Evolutionary conservation across 306 rosid genomes (phyloP), one percentile per base, ranked within the genome.

Genomic region (Dryas drummondii): DNA sequence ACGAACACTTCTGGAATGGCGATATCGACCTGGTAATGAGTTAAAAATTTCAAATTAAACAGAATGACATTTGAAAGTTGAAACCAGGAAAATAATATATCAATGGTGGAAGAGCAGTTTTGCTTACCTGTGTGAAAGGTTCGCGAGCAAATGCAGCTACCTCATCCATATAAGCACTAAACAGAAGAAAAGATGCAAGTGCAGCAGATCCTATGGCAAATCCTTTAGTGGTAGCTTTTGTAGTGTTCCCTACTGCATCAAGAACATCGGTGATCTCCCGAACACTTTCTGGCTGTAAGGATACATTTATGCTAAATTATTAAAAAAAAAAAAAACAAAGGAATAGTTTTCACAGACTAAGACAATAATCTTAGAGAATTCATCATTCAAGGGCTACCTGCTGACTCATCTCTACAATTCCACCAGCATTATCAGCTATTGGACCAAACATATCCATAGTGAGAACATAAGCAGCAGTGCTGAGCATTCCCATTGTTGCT

Each of bases 361-460:
- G 26, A 66, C 51, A 10, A 19, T 71, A 72, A 37, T 27, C 67
- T 60, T 45, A 68, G 9, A 75, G 58, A 58, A 69, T 42, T 73
- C 70, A 65, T 70, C 32, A 73, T 54, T 61, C 71, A 66, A 77
- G 74, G 68, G 58, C 63, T 84, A 94, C 99, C 97, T 90, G 97
- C 84, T 90, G 97, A 82, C 99, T 94, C 99, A 94, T 94, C 87
- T 94, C 97, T 32, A 94, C 97, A 86, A 94, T 94, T 82, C 99
- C 99, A 78, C 99, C 97, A 22, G 99, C 99, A 78, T 94, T 94
- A 87, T 94, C 99, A 71, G 99, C 97, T 71, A 94, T 94, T 73
- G 97, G 99, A 76, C 99, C 99, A 86, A 94, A 94, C 99, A 94
- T 94, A 87, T 94, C 99, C 99, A 94, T 94, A 26, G 99, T 94